These are phyloP conservation scores for Dactylellina cionopaga DNA, from an alignment of 2,329 filamentous ascomycete genomes.

Conservation along the genomic window DNA sequence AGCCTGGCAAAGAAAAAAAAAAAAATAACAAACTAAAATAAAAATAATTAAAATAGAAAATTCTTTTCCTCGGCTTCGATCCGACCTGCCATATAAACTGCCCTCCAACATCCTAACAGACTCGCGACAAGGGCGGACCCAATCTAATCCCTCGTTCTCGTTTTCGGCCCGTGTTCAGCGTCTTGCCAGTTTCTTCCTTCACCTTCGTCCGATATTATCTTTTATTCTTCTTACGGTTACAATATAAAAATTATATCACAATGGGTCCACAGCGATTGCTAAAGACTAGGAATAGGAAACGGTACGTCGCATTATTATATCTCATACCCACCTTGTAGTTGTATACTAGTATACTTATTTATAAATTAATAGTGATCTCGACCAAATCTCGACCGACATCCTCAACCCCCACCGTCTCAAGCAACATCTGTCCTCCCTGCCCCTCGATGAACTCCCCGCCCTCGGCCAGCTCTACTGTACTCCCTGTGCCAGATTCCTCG, in stretches of 20 bases:
- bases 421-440: conserved; percentile 80
- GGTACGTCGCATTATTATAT: conserved; percentile 63
- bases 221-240: background rate
- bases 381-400: conserved; percentile 89
- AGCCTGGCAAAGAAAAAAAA: background rate
- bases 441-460: conserved; percentile 85
- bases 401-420: conserved; percentile 80
- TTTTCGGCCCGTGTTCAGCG: conserved; percentile 49
- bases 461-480: conserved; percentile 87
- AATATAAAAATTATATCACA: background rate
- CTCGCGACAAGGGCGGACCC: conserved; percentile 50
- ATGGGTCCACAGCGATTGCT: conserved; percentile 50
- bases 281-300: conserved; percentile 75
- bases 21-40: background rate
- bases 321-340: background rate
- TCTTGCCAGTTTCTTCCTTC: background rate
- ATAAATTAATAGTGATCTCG: conserved; percentile 75
- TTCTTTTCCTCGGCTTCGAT: conserved; percentile 45
- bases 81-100: conserved; percentile 11
- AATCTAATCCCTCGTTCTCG: conserved; percentile 38
- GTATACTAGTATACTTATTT: background rate
- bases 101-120: background rate
- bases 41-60: too few species aligned
- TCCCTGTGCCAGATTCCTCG: conserved; percentile 96
- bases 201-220: background rate